Base-by-base conservation (phyloP, 495 filamentous ascomycete genomes). In the Lindgomyces ingoldianus region DNA sequence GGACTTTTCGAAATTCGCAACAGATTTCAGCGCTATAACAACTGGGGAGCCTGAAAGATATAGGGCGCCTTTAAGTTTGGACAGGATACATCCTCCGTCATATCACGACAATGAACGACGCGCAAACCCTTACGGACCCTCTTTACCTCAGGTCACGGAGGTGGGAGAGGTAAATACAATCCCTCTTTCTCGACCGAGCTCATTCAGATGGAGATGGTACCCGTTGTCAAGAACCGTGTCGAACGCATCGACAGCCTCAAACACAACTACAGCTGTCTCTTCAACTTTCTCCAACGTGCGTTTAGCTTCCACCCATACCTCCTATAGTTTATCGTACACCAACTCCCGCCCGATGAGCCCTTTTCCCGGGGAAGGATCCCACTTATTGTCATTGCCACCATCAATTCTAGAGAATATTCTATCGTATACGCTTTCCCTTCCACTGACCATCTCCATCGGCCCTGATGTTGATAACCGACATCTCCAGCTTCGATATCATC, bases 331-430 rank as follows among this genome's bases (percentile, higher is more conserved):
- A 4, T 51, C 24, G 14, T 21, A 11, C 44, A 4, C 42, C 45
- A 24, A 30, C 30, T 9, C 48, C 29, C 22, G 14, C 2, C 30
- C 22, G 3, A 26, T 33, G 27, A 16, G 10, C 33, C 33, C 33
- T 19, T 46, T 30, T 29, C 1, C 18, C 16, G 30, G 58, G 44
- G 47, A 55, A 48, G 3, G 14, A 14, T 18, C 47, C 4, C 14
- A 19, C 2, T 33, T 65, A 9, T 27, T 14, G 3, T 22, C 30
- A 16, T 26, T 65, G 9, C 62, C 62, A 19, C 29, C 52, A 1
- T 67, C 57, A 9, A 12, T 67, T 16, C 49, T 69, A 10, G 55
- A 63, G 16, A 22, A 64, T 14, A 69, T 69, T 36, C n/a, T 64
- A 26, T 47, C 54, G n/a, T 60, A 69, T 46, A 26, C 36, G 8